phyloP scores from a whole-genome alignment of 495 filamentous ascomycete genomes.

The Mytilinidion resinicola region DNA sequence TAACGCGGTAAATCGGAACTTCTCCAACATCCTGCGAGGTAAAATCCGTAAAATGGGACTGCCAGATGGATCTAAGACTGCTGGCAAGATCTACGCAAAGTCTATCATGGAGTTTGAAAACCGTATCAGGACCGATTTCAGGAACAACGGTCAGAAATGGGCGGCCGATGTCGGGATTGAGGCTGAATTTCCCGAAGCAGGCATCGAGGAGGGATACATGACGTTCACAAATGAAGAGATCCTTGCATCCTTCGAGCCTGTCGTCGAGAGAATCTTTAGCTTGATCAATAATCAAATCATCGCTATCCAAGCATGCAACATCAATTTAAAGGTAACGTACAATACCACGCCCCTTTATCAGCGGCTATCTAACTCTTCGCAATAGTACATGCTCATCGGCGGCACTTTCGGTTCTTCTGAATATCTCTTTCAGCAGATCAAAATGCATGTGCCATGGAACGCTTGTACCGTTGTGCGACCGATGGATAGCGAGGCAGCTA shows the following conservation, averaged over 20 bases:
- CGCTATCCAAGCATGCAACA: conserved; percentile 68
- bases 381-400: conserved; percentile 64
- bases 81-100: conserved; percentile 68
- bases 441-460: conserved; percentile 73
- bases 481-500: conserved; percentile 71
- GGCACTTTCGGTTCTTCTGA: conserved; percentile 70
- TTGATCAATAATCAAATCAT: conserved; percentile 72
- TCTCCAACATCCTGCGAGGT: conserved; percentile 65
- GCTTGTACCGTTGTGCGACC: conserved; percentile 70
- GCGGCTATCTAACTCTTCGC: neutral
- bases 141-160: conserved; percentile 74
- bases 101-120: conserved; percentile 79
- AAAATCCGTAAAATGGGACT: conserved; percentile 77
- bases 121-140: conserved; percentile 71
- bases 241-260: conserved; percentile 69
- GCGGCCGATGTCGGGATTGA: conserved; percentile 71
- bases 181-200: conserved; percentile 68
- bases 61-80: conserved; percentile 66
- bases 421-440: conserved; percentile 76
- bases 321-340: conserved; percentile 57
- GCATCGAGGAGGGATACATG: conserved; percentile 74
- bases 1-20: conserved; percentile 67
- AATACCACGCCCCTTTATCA: neutral
- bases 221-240: conserved; percentile 79
- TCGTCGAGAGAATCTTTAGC: conserved; percentile 68